Evolutionary conservation across 371 early-diverging fungal species (phyloP), one percentile per base, ranked within the genome.

Genomic region (Rhizopus stolonifer): DNA sequence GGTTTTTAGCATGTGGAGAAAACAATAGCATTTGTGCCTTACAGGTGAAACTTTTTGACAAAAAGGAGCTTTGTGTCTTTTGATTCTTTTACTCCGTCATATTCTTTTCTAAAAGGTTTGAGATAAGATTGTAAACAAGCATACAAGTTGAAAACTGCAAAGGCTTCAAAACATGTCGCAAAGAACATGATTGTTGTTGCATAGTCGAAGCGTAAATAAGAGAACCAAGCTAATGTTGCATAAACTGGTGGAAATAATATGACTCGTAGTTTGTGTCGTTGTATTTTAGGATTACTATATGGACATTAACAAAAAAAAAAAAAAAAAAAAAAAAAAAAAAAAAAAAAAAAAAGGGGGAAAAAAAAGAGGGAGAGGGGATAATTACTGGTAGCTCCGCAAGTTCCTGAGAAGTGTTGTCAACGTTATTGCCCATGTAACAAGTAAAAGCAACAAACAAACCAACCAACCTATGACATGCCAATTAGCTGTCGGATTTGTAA

Each of bases 391-490:
- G 25, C 67, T 60, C n/a, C 56, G 52, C 23, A 71, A 36, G 48
- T 77, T 74, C 11, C 52, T 59, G 2, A 23, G 40, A 14, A 74
- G 59, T 11, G 56, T 64, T 5, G 46, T 29, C 0, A 69, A 23
- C 4, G 72, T 29, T 1, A 72, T 60, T 11, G 68, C 64, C 74
- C 74, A 74, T 21, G 49, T 74, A 17, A 70, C 48, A 9, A 54
- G 31, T 13, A 72, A 36, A 18, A 75, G 50, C 3, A 65, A 24
- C 4, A 68, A 44, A 29, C 68, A 74, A 6, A 66, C 62, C 8
- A 69, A 22, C 78, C 78, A 77, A 3, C 78, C 78, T 50, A 65
- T 64, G 11, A 77, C 58, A 63, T 77, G 78, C 78, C 70, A 70
- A 29, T 72, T 72, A 17, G 53, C 49, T 36, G 42, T 44, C 1